Base-by-base conservation (phyloP, 305 asterid genomes). In the Coffea humblotiana region DNA sequence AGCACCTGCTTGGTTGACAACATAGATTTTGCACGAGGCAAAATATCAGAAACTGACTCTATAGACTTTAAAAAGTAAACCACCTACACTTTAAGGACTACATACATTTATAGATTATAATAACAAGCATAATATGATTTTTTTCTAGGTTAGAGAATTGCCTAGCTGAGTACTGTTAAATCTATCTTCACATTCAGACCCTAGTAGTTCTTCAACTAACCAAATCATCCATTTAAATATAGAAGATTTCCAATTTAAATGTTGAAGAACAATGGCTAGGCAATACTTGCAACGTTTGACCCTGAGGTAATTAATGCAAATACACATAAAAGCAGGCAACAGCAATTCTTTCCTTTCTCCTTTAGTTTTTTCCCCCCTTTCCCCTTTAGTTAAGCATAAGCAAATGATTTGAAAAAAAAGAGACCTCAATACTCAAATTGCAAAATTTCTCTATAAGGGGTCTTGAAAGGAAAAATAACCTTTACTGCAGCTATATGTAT, bases 401-500 rank as follows among this genome's bases (percentile, higher is more conserved):
- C 25, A 70, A 70, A 70, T 47, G 12, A 66, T 27, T 35, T 48
- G 32, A 37, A 0, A n/a, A 25, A 47, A 25, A 15, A 71, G 32
- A 32, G 1, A 32, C 18, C 3, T 21, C n/a, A 78, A 8, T 9
- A 75, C 67, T 49, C 19, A 54, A 63, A 25, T 12, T 40, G 15
- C 77, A 67, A 79, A 32, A 37, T 68, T 14, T 29, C 64, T 27
- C 14, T 47, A 25, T 43, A 19, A 18, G 74, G 32, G 29, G 72
- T 51, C 71, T 11, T n/a, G 56, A 66, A 73, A 25, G 83, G 72
- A 78, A 77, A 40, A 79, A 29, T 81, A 65, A 96, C 98, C 99
- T 96, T 92, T 96, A 84, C 99, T 91, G 90, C 95, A 92, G 92
- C 98, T 94, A 58, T 94, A 96, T 35, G 98, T 91, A 77, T 94